These are phyloP conservation scores for Sequoia sempervirens DNA, from an alignment of 75 land plant species.

Conservation along the genomic window DNA sequence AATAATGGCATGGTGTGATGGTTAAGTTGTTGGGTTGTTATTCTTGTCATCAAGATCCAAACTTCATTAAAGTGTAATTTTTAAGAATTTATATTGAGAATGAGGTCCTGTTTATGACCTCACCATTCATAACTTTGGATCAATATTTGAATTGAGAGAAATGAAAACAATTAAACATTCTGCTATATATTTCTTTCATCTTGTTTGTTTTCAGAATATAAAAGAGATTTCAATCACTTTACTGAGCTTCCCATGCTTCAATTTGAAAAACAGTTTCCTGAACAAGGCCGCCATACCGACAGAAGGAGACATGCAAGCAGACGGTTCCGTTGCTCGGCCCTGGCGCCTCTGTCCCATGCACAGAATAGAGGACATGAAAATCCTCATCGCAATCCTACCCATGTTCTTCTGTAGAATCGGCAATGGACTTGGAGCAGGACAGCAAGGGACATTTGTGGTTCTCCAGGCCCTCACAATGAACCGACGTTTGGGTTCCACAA, in stretches of 20 bases:
- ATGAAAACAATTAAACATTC: too few species aligned
- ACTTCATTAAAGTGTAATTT: too few species aligned
- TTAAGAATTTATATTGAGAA: too few species aligned
- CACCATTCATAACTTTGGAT: too few species aligned
- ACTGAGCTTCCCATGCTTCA: not conserved
- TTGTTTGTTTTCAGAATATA: too few species aligned
- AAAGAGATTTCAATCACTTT: not conserved
- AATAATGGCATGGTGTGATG: too few species aligned
- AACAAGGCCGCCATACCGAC: constrained; percentile 36
- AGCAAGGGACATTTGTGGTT: constrained; percentile 23
- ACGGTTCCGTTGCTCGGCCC: constrained; percentile 29
- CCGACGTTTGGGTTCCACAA: constrained; percentile 27
- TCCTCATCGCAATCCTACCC: constrained; percentile 34
- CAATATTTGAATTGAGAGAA: too few species aligned
- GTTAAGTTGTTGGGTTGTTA: too few species aligned
- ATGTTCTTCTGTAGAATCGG: constrained; percentile 32
- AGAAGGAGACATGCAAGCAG: constrained; percentile 27
- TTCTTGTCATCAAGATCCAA: too few species aligned
- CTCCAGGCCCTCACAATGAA: constrained; percentile 64
- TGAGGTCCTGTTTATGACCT: too few species aligned
- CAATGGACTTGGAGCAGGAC: constrained; percentile 14
- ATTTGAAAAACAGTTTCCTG: constrained; percentile 27
- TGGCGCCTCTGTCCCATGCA: constrained; percentile 53
- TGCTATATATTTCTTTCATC: too few species aligned
- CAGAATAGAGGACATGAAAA: constrained; percentile 56